Base-by-base conservation (phyloP, 768 basidiomycete genomes). In the Mrakia hoshinonis region DNA sequence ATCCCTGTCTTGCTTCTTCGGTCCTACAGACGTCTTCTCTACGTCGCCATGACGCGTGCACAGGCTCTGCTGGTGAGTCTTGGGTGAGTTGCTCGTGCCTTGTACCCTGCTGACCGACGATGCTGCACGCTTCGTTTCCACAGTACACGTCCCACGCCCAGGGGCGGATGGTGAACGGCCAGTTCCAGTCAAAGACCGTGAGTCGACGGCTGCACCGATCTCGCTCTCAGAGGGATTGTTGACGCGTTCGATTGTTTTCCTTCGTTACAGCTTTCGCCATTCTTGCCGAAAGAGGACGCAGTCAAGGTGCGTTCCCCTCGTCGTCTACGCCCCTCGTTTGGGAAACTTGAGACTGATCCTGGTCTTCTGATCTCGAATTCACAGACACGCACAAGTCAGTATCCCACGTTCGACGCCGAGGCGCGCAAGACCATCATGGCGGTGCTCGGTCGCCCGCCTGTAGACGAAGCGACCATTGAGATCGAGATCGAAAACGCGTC, bases 11-110 rank as follows among this genome's bases (percentile, higher is more conserved):
- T 52, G 6, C 11, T 18, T 6, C 22, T n/a, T n/a, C n/a, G n/a
- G n/a, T n/a, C n/a, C n/a, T n/a, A n/a, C 26, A 64, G 69, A n/a
- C 58, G 69, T 3, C 22, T 70, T 1, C 49, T 70, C 51, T 70
- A 64, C 51, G 69, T 70, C 61, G 69, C 69, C 22, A 47, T 46
- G 38, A 70, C 69, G 5, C 39, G 69, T n/a, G 69, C 69, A 1
- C 60, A 70, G 47, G 69, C 48, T 0, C 34, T 70, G 3, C 60
- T 70, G 9, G 69, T 67, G 4, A 67, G 65, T 29, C 13, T n/a
- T 60, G 7, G 3, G 34, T 52, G 22, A 51, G n/a, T 13, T 54
- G 36, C 49, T 29, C 48, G 4, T n/a, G n/a, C n/a, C n/a, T n/a
- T n/a, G n/a, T n/a, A n/a, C n/a, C n/a, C n/a, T 39, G 18, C 60